Evolutionary conservation across 768 basidiomycete genomes (phyloP).

Genomic region (Serendipita indica): DNA sequence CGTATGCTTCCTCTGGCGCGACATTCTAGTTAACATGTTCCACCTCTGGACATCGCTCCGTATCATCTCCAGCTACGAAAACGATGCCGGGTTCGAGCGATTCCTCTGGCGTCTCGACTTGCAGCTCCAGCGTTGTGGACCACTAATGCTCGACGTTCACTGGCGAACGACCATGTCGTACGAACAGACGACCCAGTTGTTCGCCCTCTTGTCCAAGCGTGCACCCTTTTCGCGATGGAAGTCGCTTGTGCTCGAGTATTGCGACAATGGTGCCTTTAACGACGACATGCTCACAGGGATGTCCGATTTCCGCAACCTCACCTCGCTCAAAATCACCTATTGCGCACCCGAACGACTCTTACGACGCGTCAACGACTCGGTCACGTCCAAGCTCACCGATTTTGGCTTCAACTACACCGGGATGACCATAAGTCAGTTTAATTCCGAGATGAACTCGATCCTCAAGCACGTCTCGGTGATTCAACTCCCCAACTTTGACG

Average conservation of each 20-base stretch:
- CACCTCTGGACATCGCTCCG: not conserved
- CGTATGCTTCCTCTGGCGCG: not conserved
- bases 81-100: not conserved
- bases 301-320: not conserved
- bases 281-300: not conserved
- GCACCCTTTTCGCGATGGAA: not conserved
- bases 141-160: not conserved
- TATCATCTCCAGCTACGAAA: not conserved
- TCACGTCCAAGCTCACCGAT: not conserved
- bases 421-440: not conserved
- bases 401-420: not conserved
- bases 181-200: not conserved
- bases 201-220: not conserved
- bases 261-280: not conserved
- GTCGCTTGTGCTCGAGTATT: not conserved
- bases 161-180: not conserved
- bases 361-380: not conserved
- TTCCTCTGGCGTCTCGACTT: not conserved
- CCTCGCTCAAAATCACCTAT: not conserved
- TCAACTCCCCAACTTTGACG: not conserved
- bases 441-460: not conserved
- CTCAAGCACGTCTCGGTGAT: not conserved
- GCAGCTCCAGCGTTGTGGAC: not conserved
- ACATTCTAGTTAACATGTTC: not conserved
- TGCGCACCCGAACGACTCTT: not conserved